These are phyloP conservation scores for Spinacia oleracea DNA, from an alignment of 179 eudicot species.

Conservation along the genomic window DNA sequence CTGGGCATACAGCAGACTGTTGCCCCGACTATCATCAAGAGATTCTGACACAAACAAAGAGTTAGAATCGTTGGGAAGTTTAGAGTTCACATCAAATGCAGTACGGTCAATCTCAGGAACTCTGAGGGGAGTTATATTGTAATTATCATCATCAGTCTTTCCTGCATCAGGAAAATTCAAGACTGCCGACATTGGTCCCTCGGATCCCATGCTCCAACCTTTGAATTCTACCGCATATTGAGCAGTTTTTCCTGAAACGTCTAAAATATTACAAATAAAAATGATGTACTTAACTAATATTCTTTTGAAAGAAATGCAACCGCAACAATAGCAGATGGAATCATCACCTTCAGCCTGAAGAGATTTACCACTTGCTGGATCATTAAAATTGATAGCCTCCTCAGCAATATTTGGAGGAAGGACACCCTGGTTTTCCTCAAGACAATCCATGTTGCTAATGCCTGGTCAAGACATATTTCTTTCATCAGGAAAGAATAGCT, in stretches of 20 bases:
- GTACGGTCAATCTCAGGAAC: conserved; percentile 31
- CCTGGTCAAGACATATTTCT: conserved; percentile 31
- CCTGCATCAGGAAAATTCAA: conserved; percentile 26
- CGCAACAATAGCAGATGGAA: conserved; percentile 4
- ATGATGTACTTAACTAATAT: background rate
- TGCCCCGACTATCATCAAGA: conserved; percentile 44
- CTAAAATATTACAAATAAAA: conserved; percentile 13
- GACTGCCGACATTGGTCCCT: conserved; percentile 21
- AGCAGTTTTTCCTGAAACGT: conserved; percentile 36
- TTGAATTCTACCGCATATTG: conserved; percentile 29
- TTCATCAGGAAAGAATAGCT: conserved; percentile 6
- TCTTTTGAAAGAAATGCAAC: background rate
- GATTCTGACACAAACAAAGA: conserved; percentile 44
- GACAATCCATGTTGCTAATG: conserved; percentile 35
- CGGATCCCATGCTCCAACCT: conserved; percentile 31
- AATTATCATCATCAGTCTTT: conserved; percentile 30
- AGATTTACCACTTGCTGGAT: conserved; percentile 26
- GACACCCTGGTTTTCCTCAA: conserved; percentile 33
- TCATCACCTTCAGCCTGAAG: conserved; percentile 36
- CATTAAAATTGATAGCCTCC: conserved; percentile 35
- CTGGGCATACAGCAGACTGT: conserved; percentile 35
- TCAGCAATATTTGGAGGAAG: conserved; percentile 31
- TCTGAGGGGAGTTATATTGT: conserved; percentile 34
- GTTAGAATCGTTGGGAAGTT: conserved; percentile 51
- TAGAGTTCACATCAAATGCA: conserved; percentile 35